Evolutionary conservation across 1,284 basidiomycete genomes (phyloP), one percentile per base, ranked within the genome.

Genomic region (Baeospora myosura): DNA sequence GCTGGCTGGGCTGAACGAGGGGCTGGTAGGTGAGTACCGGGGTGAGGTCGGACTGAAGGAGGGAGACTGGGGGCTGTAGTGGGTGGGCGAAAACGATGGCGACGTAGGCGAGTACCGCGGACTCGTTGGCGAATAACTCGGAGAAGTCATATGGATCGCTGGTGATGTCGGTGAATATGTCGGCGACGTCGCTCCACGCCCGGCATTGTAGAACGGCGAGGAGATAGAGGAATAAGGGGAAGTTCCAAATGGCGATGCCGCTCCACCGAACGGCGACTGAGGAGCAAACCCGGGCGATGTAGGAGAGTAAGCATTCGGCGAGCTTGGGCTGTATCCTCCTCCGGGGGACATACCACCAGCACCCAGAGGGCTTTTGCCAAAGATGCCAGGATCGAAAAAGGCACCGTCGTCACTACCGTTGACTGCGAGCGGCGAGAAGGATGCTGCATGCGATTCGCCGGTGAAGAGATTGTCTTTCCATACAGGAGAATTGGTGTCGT

Each of bases 341-440:
- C 74, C 82, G 41, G 92, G 83, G 31, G 87, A 89, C 78, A 88
- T 89, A 1, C 78, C 84, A 57, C 71, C 87, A 38, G 70, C 79
- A 52, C 82, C 76, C 51, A 82, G 71, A 0, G 93, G 93, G 53
- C 89, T 92, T 60, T 84, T 81, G 5, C 88, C 88, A 50, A 82
- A 91, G 1, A 75, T 76, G 46, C 85, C 76, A 46, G 85, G 71
- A 57, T 76, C 85, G 44, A 70, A 78, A 67, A 84, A 88, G 38
- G 74, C 81, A 17, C 80, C 72, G 55, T 95, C 90, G 38, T 85
- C 88, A 41, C 85, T 88, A 41, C 87, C 88, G 46, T 86, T 89
- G 51, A 84, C 82, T 23, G 88, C 90, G 37, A 98, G 79, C 0
- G 96, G 96, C 24, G 94, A 96, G 76, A 98, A 98, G 0, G 88